Conservation (phyloP, 331 rosid genomes). For the Acacia pycnantha region DNA sequence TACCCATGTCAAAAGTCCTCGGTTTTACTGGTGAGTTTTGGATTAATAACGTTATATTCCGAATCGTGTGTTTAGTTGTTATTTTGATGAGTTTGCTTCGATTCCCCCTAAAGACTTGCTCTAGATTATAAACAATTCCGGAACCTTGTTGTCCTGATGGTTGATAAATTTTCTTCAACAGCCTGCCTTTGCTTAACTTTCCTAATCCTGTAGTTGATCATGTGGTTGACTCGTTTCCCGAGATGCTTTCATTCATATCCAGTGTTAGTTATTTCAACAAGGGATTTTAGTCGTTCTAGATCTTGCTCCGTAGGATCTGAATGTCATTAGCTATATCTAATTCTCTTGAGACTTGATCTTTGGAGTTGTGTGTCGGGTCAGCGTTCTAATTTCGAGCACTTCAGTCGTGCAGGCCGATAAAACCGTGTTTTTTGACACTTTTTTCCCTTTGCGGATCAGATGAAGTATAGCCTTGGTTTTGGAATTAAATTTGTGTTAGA, state of each 20-base stretch:
- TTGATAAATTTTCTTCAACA: too few relatives aligned
- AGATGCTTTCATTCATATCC: background rate
- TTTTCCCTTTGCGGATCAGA: constrained; percentile 13
- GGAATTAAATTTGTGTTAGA: background rate
- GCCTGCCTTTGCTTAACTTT: background rate
- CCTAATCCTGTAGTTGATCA: background rate
- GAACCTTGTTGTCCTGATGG: background rate
- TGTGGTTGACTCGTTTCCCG: background rate
- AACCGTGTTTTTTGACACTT: background rate
- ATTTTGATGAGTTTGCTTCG: constrained; percentile 16
- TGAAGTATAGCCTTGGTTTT: background rate
- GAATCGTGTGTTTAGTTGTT: constrained; percentile 10
- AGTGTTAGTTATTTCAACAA: background rate
- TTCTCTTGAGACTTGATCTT: background rate
- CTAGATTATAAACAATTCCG: background rate
- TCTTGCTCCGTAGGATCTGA: background rate
- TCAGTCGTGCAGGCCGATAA: background rate
- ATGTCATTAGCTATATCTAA: background rate
- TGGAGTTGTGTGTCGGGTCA: background rate
- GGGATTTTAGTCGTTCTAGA: background rate
- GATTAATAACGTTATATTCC: background rate
- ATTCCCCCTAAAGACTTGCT: background rate
- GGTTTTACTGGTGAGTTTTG: constrained; percentile 68
- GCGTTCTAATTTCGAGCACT: background rate
- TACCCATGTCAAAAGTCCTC: constrained; percentile 77